A percentile compares a stretch with the other conserved stretches of the same genome.
Conservation (phyloP, 805 yeast genomes). For the Sugiyamaella mastotermitis region DNA sequence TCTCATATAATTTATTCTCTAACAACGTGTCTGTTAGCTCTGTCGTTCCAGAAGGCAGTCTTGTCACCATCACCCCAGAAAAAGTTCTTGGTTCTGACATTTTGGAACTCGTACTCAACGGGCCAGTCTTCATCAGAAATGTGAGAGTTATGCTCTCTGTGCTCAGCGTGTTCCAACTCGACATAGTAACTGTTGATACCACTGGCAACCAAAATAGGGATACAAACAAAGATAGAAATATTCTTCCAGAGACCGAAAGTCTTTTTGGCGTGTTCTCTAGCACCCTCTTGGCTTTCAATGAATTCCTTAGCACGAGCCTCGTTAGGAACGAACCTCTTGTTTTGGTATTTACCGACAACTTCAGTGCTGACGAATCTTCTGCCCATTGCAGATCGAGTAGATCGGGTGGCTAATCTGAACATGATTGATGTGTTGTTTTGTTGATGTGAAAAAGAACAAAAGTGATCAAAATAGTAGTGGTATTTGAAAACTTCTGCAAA, state of each 20-base stretch:
- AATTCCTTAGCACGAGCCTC: slow-evolving; percentile 68
- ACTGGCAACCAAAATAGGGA: slow-evolving; percentile 73
- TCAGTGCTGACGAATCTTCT: slow-evolving; percentile 9
- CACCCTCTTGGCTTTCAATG: slow-evolving; percentile 53
- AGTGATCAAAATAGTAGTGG: too few species aligned
- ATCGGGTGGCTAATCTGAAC: slow-evolving; percentile 1
- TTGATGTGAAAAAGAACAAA: too few species aligned
- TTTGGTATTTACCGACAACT: slow-evolving; percentile 7
- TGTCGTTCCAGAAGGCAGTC: slow-evolving; percentile 94
- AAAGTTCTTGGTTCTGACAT: slow-evolving; percentile 78
- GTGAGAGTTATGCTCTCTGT: slow-evolving; percentile 50
- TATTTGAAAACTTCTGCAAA: too few species aligned
- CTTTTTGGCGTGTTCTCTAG: slow-evolving; percentile 71
- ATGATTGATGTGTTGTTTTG: not conserved
- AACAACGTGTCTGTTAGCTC: slow-evolving; percentile 70
- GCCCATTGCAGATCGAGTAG: not conserved
- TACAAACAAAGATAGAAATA: slow-evolving; percentile 69
- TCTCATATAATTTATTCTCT: slow-evolving; percentile 7
- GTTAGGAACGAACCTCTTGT: slow-evolving; percentile 31
- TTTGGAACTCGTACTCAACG: slow-evolving; percentile 81
- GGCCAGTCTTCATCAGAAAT: slow-evolving; percentile 92
- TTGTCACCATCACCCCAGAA: slow-evolving; percentile 99
- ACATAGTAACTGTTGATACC: slow-evolving; percentile 75
- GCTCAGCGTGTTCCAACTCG: slow-evolving; percentile 86
- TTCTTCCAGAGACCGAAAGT: slow-evolving; percentile 82